Conservation (phyloP, 2,329 filamentous ascomycete species). For the Curvularia sp. region DNA sequence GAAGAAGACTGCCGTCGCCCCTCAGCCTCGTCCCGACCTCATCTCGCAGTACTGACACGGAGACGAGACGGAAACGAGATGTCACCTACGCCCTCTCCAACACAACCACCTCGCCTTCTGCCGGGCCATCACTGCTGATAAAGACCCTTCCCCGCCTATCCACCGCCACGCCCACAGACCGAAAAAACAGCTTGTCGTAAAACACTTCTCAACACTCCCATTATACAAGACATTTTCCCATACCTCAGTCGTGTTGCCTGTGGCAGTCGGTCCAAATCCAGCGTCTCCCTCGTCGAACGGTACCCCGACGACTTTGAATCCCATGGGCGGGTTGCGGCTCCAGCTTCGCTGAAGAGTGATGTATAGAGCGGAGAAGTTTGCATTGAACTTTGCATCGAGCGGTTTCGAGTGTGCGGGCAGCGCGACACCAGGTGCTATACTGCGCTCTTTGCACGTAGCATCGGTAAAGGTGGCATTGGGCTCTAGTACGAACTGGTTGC, state of each 20-base stretch:
- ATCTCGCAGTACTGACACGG: neutral
- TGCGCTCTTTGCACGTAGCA: slow-evolving; percentile 30
- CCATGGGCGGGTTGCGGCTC: slow-evolving; percentile 32
- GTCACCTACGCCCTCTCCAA: slow-evolving; percentile 29
- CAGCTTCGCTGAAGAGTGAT: slow-evolving; percentile 43
- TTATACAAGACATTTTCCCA: slow-evolving; percentile 40
- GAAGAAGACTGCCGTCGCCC: too few relatives aligned
- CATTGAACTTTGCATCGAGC: slow-evolving; percentile 37
- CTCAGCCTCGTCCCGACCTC: neutral
- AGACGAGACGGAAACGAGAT: neutral
- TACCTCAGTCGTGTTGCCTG: slow-evolving; percentile 18
- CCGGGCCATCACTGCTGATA: slow-evolving; percentile 40
- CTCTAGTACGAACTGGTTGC: slow-evolving; percentile 43
- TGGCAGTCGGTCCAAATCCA: slow-evolving; percentile 23
- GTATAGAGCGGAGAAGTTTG: slow-evolving; percentile 33
- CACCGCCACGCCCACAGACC: slow-evolving; percentile 38
- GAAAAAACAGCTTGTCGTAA: slow-evolving; percentile 41
- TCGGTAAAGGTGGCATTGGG: slow-evolving; percentile 41
- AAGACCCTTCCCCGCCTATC: slow-evolving; percentile 39
- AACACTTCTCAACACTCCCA: slow-evolving; percentile 33
- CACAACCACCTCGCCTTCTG: slow-evolving; percentile 38
- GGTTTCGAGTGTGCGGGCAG: slow-evolving; percentile 40
- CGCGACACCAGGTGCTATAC: slow-evolving; percentile 27
- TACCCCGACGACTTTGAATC: slow-evolving; percentile 38
- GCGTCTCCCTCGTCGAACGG: slow-evolving; percentile 23